These are phyloP conservation scores for Colletotrichum simmondsii DNA, from an alignment of 2,329 filamentous ascomycete genomes.

Conservation along the genomic window DNA sequence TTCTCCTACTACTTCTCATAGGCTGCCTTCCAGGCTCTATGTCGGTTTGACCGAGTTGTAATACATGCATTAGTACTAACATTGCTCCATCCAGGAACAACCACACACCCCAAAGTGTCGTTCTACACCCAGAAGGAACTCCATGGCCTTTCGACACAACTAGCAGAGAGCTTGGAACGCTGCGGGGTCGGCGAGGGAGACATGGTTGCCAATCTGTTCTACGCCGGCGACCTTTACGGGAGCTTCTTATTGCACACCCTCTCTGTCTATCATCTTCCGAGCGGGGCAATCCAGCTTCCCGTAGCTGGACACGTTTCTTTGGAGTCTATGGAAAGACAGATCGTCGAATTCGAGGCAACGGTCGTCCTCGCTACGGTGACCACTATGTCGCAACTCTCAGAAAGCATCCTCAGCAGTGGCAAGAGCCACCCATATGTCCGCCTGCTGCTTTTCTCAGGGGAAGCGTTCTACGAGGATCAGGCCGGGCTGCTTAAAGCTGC, in stretches of 20 bases:
- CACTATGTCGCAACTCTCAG: conserved; percentile 22
- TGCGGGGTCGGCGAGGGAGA: conserved; percentile 18
- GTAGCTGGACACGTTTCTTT: conserved; percentile 20
- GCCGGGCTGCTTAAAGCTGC: conserved; percentile 11
- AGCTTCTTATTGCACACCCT: conserved; percentile 28
- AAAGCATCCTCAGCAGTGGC: neutral
- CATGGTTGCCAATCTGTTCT: conserved; percentile 28
- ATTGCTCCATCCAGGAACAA: conserved; percentile 7
- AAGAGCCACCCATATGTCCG: conserved; percentile 14
- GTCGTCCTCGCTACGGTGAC: conserved; percentile 25
- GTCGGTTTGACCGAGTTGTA: too few species aligned
- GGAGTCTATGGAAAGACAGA: conserved; percentile 27
- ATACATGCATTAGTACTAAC: neutral
- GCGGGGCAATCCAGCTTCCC: conserved; percentile 21
- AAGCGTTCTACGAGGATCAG: conserved; percentile 28
- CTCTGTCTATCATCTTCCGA: conserved; percentile 23
- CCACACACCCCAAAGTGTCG: conserved; percentile 27
- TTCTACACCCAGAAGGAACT: conserved; percentile 23
- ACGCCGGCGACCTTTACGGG: conserved; percentile 29
- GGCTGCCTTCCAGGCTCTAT: too few species aligned
- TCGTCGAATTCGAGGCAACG: conserved; percentile 20
- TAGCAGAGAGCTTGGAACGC: conserved; percentile 18
- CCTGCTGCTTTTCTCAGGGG: conserved; percentile 28
- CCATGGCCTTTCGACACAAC: conserved; percentile 12
- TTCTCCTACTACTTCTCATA: too few species aligned